Evolutionary conservation across 2,329 filamentous ascomycete genomes (phyloP).

Genomic region (Cucurbitaria berberidis): DNA sequence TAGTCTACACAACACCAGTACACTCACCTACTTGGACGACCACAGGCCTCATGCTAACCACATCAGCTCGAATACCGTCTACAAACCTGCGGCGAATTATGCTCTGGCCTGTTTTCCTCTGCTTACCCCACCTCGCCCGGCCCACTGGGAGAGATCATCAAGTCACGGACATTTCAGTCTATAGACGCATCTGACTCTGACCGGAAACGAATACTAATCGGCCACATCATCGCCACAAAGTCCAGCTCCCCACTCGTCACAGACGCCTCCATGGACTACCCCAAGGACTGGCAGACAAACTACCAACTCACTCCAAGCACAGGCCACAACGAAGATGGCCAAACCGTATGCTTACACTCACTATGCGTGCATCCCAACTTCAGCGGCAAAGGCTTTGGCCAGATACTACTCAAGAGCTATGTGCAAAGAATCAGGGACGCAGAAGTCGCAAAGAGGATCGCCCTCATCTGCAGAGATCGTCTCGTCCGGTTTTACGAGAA

Average conservation of each 20-base stretch:
- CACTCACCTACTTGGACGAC: not conserved
- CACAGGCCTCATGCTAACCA: slow-evolving; percentile 9
- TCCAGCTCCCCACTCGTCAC: slow-evolving; percentile 68
- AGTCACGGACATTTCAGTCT: slow-evolving; percentile 60
- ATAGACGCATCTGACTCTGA: slow-evolving; percentile 66
- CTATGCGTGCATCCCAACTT: slow-evolving; percentile 78
- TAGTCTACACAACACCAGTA: not conserved
- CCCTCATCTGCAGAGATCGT: slow-evolving; percentile 77
- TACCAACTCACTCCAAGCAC: slow-evolving; percentile 46
- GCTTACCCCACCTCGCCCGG: slow-evolving; percentile 59
- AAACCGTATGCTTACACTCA: slow-evolving; percentile 81
- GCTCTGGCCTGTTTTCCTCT: slow-evolving; percentile 79
- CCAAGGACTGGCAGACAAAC: slow-evolving; percentile 67
- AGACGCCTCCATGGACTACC: slow-evolving; percentile 78
- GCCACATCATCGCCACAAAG: slow-evolving; percentile 78
- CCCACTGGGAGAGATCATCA: slow-evolving; percentile 57
- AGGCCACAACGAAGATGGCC: slow-evolving; percentile 75
- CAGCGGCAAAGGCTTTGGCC: slow-evolving; percentile 75
- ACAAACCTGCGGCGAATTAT: slow-evolving; percentile 74
- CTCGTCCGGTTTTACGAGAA: slow-evolving; percentile 76
- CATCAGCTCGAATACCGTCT: slow-evolving; percentile 77
- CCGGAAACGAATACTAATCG: slow-evolving; percentile 71
- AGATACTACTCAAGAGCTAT: slow-evolving; percentile 75
- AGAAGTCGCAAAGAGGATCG: slow-evolving; percentile 72
- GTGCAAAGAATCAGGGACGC: slow-evolving; percentile 76